phyloP scores from a whole-genome alignment of 768 basidiomycete genomes.

The Suillus bovinus region DNA sequence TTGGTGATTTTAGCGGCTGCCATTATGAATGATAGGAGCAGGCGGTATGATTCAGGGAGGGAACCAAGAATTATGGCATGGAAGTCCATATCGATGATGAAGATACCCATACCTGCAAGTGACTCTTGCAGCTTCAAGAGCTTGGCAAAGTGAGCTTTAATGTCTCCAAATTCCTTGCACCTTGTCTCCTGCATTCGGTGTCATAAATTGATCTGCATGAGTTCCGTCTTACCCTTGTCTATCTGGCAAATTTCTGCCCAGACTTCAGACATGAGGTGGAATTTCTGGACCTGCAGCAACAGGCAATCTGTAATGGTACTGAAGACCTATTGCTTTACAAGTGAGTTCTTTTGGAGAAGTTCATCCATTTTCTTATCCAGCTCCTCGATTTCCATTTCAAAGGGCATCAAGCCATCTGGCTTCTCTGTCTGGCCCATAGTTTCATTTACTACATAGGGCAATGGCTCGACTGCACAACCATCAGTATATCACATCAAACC shows the following conservation, averaged over 20 bases:
- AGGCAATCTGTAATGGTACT: conserved; percentile 21
- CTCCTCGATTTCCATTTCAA: not conserved
- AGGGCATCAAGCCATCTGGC: not conserved
- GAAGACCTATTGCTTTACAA: conserved; percentile 21
- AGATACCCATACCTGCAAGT: conserved; percentile 17
- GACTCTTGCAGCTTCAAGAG: not conserved
- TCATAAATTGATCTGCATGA: conserved; percentile 27
- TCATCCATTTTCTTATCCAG: conserved; percentile 12
- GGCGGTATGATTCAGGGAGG: conserved; percentile 22
- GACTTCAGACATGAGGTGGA: too few relatives aligned
- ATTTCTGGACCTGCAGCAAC: conserved; percentile 24
- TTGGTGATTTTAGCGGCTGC: conserved; percentile 14
- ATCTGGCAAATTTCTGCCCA: conserved; percentile 23
- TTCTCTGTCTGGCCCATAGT: not conserved
- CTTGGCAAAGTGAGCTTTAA: conserved; percentile 22
- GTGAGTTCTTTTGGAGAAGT: conserved; percentile 20
- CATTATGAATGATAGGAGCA: conserved; percentile 19
- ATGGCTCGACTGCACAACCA: not conserved
- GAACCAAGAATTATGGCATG: conserved; percentile 25
- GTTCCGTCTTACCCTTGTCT: conserved; percentile 21
- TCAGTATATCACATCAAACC: not conserved
- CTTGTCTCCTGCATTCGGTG: conserved; percentile 19
- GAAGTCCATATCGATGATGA: conserved; percentile 22
- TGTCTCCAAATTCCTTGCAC: conserved; percentile 27
- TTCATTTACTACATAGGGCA: not conserved